Conservation (phyloP, 345 rosid genomes). For the Arabidopsis suecica region DNA sequence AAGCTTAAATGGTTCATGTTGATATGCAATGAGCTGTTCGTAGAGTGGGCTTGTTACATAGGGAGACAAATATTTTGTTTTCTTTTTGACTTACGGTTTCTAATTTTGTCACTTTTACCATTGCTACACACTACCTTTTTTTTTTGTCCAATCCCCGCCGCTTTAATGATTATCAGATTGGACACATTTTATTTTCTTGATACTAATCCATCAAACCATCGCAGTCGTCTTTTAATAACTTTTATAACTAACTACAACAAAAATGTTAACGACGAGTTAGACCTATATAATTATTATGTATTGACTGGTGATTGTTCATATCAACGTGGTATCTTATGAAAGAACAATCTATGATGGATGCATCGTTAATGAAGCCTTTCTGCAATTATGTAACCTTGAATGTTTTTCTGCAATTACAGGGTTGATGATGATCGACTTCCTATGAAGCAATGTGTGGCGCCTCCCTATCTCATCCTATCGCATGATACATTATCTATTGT, state of each 20-base stretch:
- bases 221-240: neutral
- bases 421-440: too few species aligned
- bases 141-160: neutral
- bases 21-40: neutral
- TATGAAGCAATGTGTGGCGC: too few species aligned
- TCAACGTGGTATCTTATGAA: too few species aligned
- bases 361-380: too few species aligned
- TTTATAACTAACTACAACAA: neutral
- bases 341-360: too few species aligned
- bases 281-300: neutral
- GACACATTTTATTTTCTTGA: neutral
- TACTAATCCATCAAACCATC: neutral
- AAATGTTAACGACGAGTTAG: neutral
- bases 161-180: slow-evolving; percentile 7
- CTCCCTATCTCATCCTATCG: too few species aligned
- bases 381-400: too few species aligned
- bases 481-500: too few species aligned
- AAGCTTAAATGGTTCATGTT: neutral
- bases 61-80: slow-evolving; percentile 32
- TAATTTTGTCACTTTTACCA: slow-evolving; percentile 34
- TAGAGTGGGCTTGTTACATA: slow-evolving; percentile 26
- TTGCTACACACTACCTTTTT: slow-evolving; percentile 26
- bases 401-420: too few species aligned
- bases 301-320: too few species aligned
- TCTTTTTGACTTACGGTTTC: slow-evolving; percentile 37